A percentile compares a stretch with the other conserved stretches of the same genome.
These are phyloP conservation scores for Ogataea salicorniae DNA, from an alignment of 805 yeast genomes.

Conservation along the genomic window DNA sequence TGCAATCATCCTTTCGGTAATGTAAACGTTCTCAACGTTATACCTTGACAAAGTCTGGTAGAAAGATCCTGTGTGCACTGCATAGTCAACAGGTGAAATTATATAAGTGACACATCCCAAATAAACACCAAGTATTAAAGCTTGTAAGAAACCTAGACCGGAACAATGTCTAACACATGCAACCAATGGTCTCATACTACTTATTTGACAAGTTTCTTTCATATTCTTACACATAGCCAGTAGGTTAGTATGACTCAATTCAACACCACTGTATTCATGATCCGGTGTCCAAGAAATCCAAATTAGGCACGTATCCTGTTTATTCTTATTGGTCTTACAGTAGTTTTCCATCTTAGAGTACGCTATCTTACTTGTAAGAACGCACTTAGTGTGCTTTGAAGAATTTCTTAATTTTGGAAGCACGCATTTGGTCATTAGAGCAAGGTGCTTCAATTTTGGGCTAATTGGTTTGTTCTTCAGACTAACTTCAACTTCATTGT, in stretches of 20 bases:
- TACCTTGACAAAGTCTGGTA: constrained; percentile 66
- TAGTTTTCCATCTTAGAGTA: constrained; percentile 39
- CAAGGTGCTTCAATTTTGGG: constrained; percentile 46
- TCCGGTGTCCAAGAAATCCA: constrained; percentile 74
- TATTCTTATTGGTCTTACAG: constrained; percentile 20
- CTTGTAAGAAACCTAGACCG: constrained; percentile 85
- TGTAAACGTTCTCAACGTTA: constrained; percentile 79
- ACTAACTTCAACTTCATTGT: constrained; percentile 65
- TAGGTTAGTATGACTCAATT: constrained; percentile 55
- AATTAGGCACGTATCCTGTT: constrained; percentile 40
- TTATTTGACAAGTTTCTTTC: constrained; percentile 87
- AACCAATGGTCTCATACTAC: constrained; percentile 63
- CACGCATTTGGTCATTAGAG: constrained; percentile 19
- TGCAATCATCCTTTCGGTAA: constrained; percentile 77
- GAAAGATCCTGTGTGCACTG: constrained; percentile 66
- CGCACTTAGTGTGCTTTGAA: constrained; percentile 43
- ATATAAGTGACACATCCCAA: constrained; percentile 82
- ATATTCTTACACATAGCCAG: constrained; percentile 79
- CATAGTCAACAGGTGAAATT: constrained; percentile 72
- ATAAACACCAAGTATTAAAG: constrained; percentile 79
- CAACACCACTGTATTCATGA: constrained; percentile 55
- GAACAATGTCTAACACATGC: constrained; percentile 82
- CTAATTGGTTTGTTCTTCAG: constrained; percentile 65
- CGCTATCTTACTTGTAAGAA: constrained; percentile 30
- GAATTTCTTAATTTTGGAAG: constrained; percentile 63